Evolutionary conservation across 805 yeast genomes (phyloP).

Genomic region (Middelhovenomyces tepae): DNA sequence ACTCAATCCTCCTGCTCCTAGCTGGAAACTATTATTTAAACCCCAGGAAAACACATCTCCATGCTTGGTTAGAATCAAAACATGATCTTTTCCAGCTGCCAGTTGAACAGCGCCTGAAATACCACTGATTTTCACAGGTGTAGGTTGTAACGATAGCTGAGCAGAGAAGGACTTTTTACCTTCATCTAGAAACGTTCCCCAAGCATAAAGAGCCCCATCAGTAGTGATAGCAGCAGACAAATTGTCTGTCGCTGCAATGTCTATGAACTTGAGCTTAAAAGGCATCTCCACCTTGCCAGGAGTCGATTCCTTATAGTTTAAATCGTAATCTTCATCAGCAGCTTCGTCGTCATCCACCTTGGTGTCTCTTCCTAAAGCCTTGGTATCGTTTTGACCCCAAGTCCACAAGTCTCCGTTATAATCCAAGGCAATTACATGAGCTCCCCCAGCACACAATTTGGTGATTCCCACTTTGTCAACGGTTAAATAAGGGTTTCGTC

Average conservation of each 20-base stretch:
- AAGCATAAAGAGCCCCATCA: slow-evolving; percentile 85
- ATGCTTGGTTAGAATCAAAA: slow-evolving; percentile 69
- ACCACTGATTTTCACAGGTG: slow-evolving; percentile 55
- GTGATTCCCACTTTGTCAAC: slow-evolving; percentile 61
- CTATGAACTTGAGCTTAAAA: slow-evolving; percentile 50
- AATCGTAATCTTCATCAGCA: slow-evolving; percentile 59
- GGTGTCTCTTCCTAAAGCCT: slow-evolving; percentile 81
- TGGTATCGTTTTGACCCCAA: slow-evolving; percentile 96
- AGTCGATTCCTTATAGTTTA: slow-evolving; percentile 82
- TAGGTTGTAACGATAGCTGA: slow-evolving; percentile 50
- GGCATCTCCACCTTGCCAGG: slow-evolving; percentile 71
- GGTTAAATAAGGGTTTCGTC: slow-evolving; percentile 71
- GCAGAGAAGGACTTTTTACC: slow-evolving; percentile 80
- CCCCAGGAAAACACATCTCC: slow-evolving; percentile 98
- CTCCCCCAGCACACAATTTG: slow-evolving; percentile 90
- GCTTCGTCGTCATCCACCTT: slow-evolving; percentile 55
- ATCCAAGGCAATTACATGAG: slow-evolving; percentile 84
- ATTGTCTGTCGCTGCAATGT: slow-evolving; percentile 87
- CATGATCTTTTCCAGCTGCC: slow-evolving; percentile 90
- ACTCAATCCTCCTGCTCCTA: slow-evolving; percentile 64
- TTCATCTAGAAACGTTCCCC: slow-evolving; percentile 91
- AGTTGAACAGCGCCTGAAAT: slow-evolving; percentile 67
- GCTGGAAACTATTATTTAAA: slow-evolving; percentile 85
- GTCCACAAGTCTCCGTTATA: slow-evolving; percentile 78
- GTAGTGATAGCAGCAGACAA: slow-evolving; percentile 71